These are phyloP conservation scores for Macrolepiota albuminosa DNA, from an alignment of 768 basidiomycete species.

Conservation along the genomic window DNA sequence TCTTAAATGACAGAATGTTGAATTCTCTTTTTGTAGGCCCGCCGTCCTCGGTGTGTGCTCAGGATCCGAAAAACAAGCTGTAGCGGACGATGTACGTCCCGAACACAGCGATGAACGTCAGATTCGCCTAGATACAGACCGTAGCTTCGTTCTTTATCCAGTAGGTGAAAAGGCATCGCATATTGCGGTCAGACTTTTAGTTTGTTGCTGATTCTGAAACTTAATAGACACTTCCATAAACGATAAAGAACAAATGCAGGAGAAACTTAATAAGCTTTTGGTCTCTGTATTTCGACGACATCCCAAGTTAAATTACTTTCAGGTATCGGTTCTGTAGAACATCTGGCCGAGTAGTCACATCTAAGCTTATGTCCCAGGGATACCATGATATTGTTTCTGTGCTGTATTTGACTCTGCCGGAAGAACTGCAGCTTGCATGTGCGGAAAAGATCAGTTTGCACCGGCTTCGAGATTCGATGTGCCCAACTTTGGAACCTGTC, in stretches of 20 bases:
- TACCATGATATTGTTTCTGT: conserved; percentile 93
- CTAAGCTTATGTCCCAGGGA: conserved; percentile 44
- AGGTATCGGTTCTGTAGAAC: conserved; percentile 36
- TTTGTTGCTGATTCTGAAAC: neutral
- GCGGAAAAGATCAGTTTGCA: conserved; percentile 75
- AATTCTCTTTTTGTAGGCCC: conserved; percentile 5
- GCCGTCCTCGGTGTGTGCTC: conserved; percentile 14
- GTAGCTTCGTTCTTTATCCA: conserved; percentile 92
- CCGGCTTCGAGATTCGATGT: conserved; percentile 86
- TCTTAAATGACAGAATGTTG: neutral
- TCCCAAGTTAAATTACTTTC: conserved; percentile 78
- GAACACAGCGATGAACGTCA: conserved; percentile 88
- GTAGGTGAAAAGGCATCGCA: conserved; percentile 52
- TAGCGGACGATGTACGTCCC: conserved; percentile 34
- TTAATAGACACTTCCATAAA: conserved; percentile 14
- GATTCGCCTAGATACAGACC: conserved; percentile 83
- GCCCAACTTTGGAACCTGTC: conserved; percentile 75
- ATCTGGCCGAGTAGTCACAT: neutral
- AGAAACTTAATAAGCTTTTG: conserved; percentile 65
- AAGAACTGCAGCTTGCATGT: conserved; percentile 48
- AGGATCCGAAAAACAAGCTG: conserved; percentile 1
- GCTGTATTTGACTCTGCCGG: conserved; percentile 68
- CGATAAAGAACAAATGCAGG: conserved; percentile 57
- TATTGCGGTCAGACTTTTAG: neutral
- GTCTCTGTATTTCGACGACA: conserved; percentile 70